These are phyloP conservation scores for Puccinia triticina DNA, from an alignment of 1,284 basidiomycete species.

Conservation along the genomic window DNA sequence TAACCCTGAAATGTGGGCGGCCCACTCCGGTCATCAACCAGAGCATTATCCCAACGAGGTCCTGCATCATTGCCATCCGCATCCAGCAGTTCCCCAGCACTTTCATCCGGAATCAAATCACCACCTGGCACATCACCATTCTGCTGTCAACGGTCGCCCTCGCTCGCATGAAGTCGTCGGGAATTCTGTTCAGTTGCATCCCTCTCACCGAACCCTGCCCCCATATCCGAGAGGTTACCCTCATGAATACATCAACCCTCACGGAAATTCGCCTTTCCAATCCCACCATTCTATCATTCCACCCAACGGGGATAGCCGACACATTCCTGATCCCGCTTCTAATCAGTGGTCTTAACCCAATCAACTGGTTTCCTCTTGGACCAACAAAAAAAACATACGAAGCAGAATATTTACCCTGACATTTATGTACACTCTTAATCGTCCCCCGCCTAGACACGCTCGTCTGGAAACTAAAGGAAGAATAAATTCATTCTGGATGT, in stretches of 20 bases:
- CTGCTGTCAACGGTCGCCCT: conserved; percentile 19
- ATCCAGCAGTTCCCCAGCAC: conserved; percentile 17
- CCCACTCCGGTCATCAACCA: conserved; percentile 16
- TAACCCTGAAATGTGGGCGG: conserved; percentile 21
- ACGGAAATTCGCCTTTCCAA: conserved; percentile 28
- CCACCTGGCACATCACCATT: conserved; percentile 28
- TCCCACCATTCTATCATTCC: conserved; percentile 23
- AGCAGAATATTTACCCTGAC: background rate
- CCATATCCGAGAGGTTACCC: conserved; percentile 32
- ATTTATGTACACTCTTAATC: background rate
- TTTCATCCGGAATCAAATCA: conserved; percentile 33
- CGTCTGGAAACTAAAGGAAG: background rate
- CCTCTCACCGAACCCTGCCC: conserved; percentile 12
- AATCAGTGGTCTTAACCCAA: conserved; percentile 30
- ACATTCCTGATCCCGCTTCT: conserved; percentile 10
- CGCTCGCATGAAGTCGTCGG: conserved; percentile 31
- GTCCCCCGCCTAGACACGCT: background rate
- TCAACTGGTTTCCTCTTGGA: background rate
- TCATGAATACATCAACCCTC: conserved; percentile 26
- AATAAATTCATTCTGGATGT: background rate
- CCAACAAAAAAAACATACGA: background rate
- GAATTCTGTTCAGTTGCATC: conserved; percentile 15
- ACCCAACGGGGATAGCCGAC: conserved; percentile 2
- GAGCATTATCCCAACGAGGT: conserved; percentile 30
- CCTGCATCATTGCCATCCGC: conserved; percentile 32